Conservation (phyloP, 768 basidiomycete species). For the Kwoniella europaea region DNA sequence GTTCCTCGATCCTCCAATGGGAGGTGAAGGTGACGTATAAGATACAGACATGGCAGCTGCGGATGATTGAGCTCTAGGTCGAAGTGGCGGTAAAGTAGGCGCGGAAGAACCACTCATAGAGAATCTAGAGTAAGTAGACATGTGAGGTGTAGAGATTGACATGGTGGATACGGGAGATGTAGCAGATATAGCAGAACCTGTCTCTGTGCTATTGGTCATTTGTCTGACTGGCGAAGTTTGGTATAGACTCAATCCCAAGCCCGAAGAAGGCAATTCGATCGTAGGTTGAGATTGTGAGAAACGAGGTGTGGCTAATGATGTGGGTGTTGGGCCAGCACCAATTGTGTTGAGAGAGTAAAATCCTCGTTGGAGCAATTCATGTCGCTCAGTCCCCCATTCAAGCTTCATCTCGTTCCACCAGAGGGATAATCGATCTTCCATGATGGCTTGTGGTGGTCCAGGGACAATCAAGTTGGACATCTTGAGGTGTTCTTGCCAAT, state of each 20-base stretch:
- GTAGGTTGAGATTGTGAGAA: constrained; percentile 13
- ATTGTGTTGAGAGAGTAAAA: constrained; percentile 23
- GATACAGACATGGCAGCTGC: constrained; percentile 13
- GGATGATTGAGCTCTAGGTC: constrained; percentile 21
- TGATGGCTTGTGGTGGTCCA: constrained; percentile 26
- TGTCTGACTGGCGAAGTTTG: constrained; percentile 24
- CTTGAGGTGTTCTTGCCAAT: constrained; percentile 52
- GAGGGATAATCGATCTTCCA: constrained; percentile 35
- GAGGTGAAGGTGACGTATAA: constrained; percentile 16
- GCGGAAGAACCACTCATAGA: constrained; percentile 8
- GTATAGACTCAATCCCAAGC: constrained; percentile 23
- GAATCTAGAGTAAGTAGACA: constrained; percentile 14
- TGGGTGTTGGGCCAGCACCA: neutral
- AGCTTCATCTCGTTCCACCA: constrained; percentile 48
- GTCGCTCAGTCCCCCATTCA: constrained; percentile 47
- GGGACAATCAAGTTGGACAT: constrained; percentile 18
- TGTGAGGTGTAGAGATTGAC: constrained; percentile 23
- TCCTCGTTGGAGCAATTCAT: constrained; percentile 25
- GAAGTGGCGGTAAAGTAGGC: constrained; percentile 23
- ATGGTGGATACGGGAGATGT: constrained; percentile 27
- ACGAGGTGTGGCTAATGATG: constrained; percentile 11
- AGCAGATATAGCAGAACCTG: constrained; percentile 20
- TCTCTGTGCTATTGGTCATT: constrained; percentile 1
- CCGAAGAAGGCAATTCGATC: constrained; percentile 16
- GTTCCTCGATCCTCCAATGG: neutral